phyloP scores from a whole-genome alignment of 306 rosid genomes.

The Clitoria ternatea region DNA sequence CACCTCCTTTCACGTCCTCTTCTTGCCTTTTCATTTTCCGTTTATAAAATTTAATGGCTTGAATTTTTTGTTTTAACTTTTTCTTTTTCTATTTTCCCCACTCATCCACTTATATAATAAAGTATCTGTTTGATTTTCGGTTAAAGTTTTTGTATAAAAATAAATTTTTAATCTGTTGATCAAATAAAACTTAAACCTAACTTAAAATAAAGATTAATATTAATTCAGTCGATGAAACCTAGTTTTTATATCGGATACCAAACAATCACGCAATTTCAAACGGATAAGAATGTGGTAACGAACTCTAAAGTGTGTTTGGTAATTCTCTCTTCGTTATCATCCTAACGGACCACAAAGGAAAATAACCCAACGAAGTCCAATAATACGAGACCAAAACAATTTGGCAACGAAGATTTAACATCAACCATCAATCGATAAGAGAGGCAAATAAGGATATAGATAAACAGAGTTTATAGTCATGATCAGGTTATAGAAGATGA shows the following conservation, averaged over 20 bases:
- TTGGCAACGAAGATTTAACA: conserved; percentile 10
- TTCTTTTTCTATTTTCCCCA: neutral
- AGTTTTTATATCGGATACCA: no score
- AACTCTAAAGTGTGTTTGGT: conserved; percentile 36
- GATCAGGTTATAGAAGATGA: neutral
- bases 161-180: no score
- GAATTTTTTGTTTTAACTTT: conserved; percentile 20
- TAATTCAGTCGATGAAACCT: no score
- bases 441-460: conserved; percentile 2
- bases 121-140: no score
- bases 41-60: conserved; percentile 10
- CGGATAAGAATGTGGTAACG: conserved; percentile 59
- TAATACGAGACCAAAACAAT: conserved; percentile 20
- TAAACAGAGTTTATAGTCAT: neutral
- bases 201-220: no score
- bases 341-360: conserved; percentile 40
- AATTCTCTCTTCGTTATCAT: conserved; percentile 34
- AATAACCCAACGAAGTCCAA: conserved; percentile 33
- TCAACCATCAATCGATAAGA: conserved; percentile 26
- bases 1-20: conserved; percentile 65
- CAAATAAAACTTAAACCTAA: no score
- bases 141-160: no score
- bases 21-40: conserved; percentile 23
- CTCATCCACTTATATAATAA: conserved; percentile 43
- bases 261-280: no score